phyloP scores from a whole-genome alignment of 768 basidiomycete genomes.

The Lyophyllum decastes region DNA sequence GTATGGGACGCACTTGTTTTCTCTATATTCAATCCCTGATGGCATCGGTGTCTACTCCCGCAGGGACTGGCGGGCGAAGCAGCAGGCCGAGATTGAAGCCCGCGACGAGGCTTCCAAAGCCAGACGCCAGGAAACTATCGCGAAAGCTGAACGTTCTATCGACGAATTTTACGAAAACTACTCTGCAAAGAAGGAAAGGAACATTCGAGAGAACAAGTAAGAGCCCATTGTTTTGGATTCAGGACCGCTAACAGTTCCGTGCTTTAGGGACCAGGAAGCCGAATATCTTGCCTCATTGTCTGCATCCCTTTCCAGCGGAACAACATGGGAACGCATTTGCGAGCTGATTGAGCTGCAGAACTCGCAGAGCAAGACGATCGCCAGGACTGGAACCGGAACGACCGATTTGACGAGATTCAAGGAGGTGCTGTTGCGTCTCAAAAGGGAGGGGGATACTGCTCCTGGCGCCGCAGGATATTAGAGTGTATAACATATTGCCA shows the following conservation, averaged over 20 bases:
- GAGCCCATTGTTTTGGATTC: conserved; percentile 21
- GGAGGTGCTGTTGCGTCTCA: conserved; percentile 87
- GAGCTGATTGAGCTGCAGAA: conserved; percentile 87
- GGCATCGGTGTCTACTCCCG: neutral
- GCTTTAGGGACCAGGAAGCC: conserved; percentile 78
- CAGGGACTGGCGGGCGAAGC: conserved; percentile 88
- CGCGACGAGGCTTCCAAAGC: conserved; percentile 81
- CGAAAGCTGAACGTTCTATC: conserved; percentile 82
- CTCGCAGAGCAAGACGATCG: conserved; percentile 95
- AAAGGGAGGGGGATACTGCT: conserved; percentile 87
- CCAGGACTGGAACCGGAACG: conserved; percentile 82
- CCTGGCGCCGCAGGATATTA: conserved; percentile 95
- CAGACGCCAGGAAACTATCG: conserved; percentile 80
- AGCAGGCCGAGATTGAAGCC: conserved; percentile 77
- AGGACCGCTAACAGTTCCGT: neutral
- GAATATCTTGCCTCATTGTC: conserved; percentile 74
- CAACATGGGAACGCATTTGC: conserved; percentile 95
- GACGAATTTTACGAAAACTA: conserved; percentile 92
- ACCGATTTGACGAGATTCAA: conserved; percentile 90
- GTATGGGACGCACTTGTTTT: conserved; percentile 40
- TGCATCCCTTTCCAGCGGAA: conserved; percentile 81
- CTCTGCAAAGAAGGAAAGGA: conserved; percentile 83
- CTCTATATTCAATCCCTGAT: neutral
- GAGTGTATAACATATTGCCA: conserved; percentile 8
- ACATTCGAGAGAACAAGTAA: conserved; percentile 95